Percentiles rank a stretch among this genome's conserved stretches.
These are phyloP conservation scores for Yamadazyma pseudoaaseri DNA, from an alignment of 1,139 yeast genomes.

Conservation along the genomic window DNA sequence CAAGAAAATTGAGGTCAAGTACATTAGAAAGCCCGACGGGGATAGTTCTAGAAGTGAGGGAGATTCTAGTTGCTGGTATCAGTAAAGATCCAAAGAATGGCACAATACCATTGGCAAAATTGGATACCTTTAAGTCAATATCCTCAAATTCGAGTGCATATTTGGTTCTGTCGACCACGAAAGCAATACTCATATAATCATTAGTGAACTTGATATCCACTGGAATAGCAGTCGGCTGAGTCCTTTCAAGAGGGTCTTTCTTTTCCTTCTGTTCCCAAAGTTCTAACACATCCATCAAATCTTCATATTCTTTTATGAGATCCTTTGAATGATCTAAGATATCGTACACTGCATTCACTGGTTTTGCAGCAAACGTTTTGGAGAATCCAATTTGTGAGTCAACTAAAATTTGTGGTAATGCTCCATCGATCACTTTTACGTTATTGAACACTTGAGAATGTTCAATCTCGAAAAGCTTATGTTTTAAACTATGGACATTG, in stretches of 20 bases:
- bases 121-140: constrained; percentile 24
- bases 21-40: constrained; percentile 47
- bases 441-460: constrained; percentile 28
- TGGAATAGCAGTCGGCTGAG: constrained; percentile 10
- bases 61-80: constrained; percentile 42
- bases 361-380: constrained; percentile 31
- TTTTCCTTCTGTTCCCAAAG: not conserved
- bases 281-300: not conserved
- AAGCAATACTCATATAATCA: constrained; percentile 38
- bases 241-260: not conserved
- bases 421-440: constrained; percentile 18
- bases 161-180: constrained; percentile 30
- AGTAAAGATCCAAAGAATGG: constrained; percentile 33
- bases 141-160: constrained; percentile 27
- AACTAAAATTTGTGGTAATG: constrained; percentile 17
- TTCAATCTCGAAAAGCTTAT: constrained; percentile 26
- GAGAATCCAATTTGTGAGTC: constrained; percentile 32
- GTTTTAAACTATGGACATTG: constrained; percentile 8
- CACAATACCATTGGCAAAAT: constrained; percentile 10
- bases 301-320: constrained; percentile 17
- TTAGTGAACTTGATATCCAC: constrained; percentile 28
- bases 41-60: constrained; percentile 32
- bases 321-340: constrained; percentile 14
- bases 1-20: constrained; percentile 37
- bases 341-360: constrained; percentile 21